These are phyloP conservation scores for Erysiphe neolycopersici DNA, from an alignment of 2,329 filamentous ascomycete genomes.

Conservation along the genomic window DNA sequence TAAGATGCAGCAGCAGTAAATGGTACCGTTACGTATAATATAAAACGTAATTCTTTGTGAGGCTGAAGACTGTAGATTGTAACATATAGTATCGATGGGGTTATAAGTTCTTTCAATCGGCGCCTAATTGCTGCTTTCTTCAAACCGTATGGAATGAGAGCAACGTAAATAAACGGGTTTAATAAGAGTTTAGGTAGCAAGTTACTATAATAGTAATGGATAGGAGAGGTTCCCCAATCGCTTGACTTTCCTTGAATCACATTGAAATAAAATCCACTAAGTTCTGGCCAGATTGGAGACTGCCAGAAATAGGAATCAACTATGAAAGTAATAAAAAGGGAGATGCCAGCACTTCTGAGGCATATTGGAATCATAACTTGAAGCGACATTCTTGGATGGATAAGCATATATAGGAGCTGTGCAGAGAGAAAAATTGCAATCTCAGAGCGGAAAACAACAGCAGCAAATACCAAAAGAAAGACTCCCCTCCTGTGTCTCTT, in stretches of 20 bases:
- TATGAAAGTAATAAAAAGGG: slow-evolving; percentile 41
- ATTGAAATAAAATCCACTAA: slow-evolving; percentile 76
- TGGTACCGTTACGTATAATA: slow-evolving; percentile 64
- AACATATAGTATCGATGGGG: slow-evolving; percentile 47
- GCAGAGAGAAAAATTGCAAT: slow-evolving; percentile 54
- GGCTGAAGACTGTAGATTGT: slow-evolving; percentile 65
- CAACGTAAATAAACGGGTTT: slow-evolving; percentile 38
- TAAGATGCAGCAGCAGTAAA: slow-evolving; percentile 55
- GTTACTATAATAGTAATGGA: slow-evolving; percentile 63
- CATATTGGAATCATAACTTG: slow-evolving; percentile 39
- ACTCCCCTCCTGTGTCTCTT: slow-evolving; percentile 36
- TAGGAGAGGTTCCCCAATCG: slow-evolving; percentile 68
- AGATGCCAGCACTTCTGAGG: slow-evolving; percentile 32
- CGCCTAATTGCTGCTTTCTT: slow-evolving; percentile 19
- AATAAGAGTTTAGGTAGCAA: slow-evolving; percentile 60
- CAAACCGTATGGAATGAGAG: slow-evolving; percentile 28
- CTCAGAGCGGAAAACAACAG: slow-evolving; percentile 72
- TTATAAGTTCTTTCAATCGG: slow-evolving; percentile 22
- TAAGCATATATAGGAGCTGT: slow-evolving; percentile 36
- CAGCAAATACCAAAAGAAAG: slow-evolving; percentile 50
- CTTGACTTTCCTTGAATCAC: slow-evolving; percentile 59
- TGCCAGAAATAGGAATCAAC: slow-evolving; percentile 94
- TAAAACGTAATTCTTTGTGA: slow-evolving; percentile 90
- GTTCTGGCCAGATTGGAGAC: slow-evolving; percentile 64
- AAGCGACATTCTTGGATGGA: slow-evolving; percentile 24